A percentile compares a stretch with the other conserved stretches of the same genome.
These are phyloP conservation scores for Magnusiomyces tetraspermus DNA, from an alignment of 1,139 yeast species.

Conservation along the genomic window DNA sequence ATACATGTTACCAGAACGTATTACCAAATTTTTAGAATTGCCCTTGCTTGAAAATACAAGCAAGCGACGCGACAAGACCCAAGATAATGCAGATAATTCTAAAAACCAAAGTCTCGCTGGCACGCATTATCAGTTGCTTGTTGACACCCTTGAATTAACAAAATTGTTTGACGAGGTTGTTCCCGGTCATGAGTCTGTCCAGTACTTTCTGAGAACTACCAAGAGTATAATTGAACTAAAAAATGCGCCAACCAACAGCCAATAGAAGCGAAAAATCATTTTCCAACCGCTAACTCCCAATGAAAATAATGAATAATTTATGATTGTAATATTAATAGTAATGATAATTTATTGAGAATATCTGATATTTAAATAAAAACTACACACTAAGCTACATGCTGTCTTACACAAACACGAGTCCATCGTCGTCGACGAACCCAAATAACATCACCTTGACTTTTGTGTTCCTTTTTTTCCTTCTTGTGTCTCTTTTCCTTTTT, in stretches of 20 bases:
- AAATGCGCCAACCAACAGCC: too few species aligned
- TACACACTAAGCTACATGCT: conserved; percentile 1
- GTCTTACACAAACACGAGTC: conserved; percentile 22
- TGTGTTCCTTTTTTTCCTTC: background rate
- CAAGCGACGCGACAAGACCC: too few species aligned
- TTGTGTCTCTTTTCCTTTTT: background rate
- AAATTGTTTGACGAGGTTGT: conserved; percentile 2
- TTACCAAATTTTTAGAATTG: background rate
- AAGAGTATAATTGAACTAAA: background rate
- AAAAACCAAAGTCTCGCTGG: too few species aligned
- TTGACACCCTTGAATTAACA: background rate
- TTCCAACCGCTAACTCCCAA: too few species aligned
- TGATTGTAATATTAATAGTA: background rate
- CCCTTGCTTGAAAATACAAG: background rate
- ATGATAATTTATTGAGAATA: background rate
- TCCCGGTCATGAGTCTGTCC: conserved; percentile 21
- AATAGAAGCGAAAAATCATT: too few species aligned
- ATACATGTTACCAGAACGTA: background rate
- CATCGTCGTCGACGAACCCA: conserved; percentile 19
- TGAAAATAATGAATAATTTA: too few species aligned
- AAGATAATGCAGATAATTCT: background rate
- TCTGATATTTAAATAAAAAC: background rate
- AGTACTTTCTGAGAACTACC: conserved; percentile 12
- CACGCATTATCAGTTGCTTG: background rate
- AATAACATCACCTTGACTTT: background rate